Evolutionary conservation across 78 protist species (phyloP).

Genomic region (Creolimax fragrantissima): DNA sequence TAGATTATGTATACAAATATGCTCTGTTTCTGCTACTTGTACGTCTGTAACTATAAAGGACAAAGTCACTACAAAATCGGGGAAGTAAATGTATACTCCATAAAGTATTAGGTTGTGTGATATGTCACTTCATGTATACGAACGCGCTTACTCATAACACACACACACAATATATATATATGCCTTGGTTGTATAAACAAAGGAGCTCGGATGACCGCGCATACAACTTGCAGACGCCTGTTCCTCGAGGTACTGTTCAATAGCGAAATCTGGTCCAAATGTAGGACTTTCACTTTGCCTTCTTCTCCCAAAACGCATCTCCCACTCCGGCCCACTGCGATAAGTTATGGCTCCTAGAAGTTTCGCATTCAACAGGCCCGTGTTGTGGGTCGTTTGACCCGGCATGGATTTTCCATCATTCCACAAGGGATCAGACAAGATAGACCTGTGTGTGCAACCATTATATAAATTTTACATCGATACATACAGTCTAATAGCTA

Average conservation of each 20-base stretch:
- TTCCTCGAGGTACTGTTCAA: constrained; percentile 33
- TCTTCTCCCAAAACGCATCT: constrained; percentile 24
- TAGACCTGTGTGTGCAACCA: not conserved
- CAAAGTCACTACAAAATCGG: no score
- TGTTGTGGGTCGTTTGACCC: not conserved
- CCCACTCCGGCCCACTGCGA: constrained; percentile 50
- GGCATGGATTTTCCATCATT: not conserved
- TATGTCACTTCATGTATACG: no score
- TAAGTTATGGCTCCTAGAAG: constrained; percentile 24
- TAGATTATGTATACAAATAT: no score
- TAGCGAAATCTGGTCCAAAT: constrained; percentile 31
- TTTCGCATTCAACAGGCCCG: constrained; percentile 24
- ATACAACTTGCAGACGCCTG: not conserved
- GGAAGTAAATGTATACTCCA: no score
- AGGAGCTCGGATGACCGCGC: constrained; percentile 24
- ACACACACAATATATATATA: not conserved
- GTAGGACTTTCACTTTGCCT: not conserved
- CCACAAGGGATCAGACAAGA: not conserved
- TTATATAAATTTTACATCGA: not conserved
- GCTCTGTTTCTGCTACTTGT: no score
- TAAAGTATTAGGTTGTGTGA: no score
- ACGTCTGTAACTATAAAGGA: no score
- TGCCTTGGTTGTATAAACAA: constrained; percentile 8
- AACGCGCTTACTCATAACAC: not conserved
- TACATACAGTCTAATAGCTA: no score